These are phyloP conservation scores for Ocimum tenuiflorum DNA, from an alignment of 257 asterid species.

Conservation along the genomic window DNA sequence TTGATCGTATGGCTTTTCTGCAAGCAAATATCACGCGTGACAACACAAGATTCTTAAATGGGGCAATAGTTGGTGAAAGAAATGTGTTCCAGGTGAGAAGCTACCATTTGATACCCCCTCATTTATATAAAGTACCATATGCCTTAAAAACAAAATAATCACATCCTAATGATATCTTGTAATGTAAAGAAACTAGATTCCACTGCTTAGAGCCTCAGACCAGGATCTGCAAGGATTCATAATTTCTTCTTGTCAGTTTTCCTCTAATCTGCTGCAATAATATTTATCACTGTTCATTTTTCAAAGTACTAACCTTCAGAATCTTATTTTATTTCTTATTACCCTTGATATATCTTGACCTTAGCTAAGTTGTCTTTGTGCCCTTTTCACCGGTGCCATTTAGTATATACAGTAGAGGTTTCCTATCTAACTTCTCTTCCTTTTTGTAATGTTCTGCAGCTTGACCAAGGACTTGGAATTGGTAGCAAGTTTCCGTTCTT, in stretches of 20 bases:
- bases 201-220: too few relatives aligned
- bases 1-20: conserved; percentile 79
- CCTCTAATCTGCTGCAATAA: background rate
- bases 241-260: background rate
- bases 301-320: too few relatives aligned
- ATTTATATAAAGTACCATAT: too few relatives aligned
- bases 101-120: background rate
- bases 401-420: background rate
- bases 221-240: background rate
- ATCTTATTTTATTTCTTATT: too few relatives aligned
- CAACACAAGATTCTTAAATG: conserved; percentile 81
- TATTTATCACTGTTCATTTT: background rate
- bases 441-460: conserved; percentile 42
- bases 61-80: conserved; percentile 94
- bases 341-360: background rate
- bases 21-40: conserved; percentile 94
- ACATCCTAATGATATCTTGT: too few relatives aligned
- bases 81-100: conserved; percentile 83
- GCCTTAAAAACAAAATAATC: too few relatives aligned
- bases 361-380: too few relatives aligned
- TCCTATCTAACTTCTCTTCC: background rate
- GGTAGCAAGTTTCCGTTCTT: conserved; percentile 83
- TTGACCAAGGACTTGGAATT: conserved; percentile 91
- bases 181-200: too few relatives aligned
- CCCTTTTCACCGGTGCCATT: too few relatives aligned